Evolutionary conservation across 2,329 filamentous ascomycete species (phyloP), one percentile per base, ranked within the genome.

Genomic region (Macroventuria anomochaeta): DNA sequence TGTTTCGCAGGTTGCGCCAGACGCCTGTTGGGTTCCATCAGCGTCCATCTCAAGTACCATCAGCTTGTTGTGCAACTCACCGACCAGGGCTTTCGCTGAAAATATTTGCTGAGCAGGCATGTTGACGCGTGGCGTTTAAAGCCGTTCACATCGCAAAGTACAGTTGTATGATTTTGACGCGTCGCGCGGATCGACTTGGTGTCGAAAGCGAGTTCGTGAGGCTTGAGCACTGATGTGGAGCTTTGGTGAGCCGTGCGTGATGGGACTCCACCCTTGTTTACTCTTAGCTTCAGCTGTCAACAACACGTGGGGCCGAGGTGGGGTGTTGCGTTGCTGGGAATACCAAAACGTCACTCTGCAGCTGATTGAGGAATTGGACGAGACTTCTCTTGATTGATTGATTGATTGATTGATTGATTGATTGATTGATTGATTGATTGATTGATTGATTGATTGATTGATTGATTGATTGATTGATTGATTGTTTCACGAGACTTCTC

Each of bases 1-100:
- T 64, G 39, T 62, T 58, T 38, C 67, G 69, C 21, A 73, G 60
- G 46, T 72, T 73, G 55, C 65, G 64, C 65, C 67, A 72, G 29
- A 73, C 69, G 47, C 69, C 46, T 50, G 38, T 33, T 29, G 32
- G 21, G 11, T 18, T 29, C 17, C 25, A 10, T 50, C 8, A 50
- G 38, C 31, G 25, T 29, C 15, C 31, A n/a, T 50, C 2, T 31
- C n/a, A 13, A 3, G 8, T 4, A 29, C 11, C 39, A 10, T 11
- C 12, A 18, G 28, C 18, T 21, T 23, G 11, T n/a, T 25, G 5
- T 31, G n/a, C n/a, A n/a, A 18, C 46, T 42, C 25, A 50, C 46
- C 69, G 11, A 73, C 63, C 12, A 73, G 65, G 34, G 67, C 63
- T 61, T 70, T 67, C 21, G 69, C 60, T 13, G 63, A 68, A 60